Evolutionary conservation across 2,329 filamentous ascomycete species (phyloP).

Genomic region (Aureobasidium sp.): DNA sequence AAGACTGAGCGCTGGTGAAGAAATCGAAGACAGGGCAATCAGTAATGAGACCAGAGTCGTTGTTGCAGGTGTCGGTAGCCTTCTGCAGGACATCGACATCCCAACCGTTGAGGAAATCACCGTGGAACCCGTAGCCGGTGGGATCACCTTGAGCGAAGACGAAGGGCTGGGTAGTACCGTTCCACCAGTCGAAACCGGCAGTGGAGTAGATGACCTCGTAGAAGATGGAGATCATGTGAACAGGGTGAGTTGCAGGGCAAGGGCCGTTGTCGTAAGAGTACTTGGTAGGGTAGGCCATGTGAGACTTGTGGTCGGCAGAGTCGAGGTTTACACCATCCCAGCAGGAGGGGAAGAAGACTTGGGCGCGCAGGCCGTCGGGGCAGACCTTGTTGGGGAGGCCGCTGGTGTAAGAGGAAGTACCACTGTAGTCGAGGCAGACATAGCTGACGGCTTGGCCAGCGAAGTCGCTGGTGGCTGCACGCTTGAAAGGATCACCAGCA

Average conservation of each 20-base stretch:
- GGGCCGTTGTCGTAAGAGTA: constrained; percentile 39
- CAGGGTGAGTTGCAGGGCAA: constrained; percentile 45
- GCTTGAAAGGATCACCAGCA: constrained; percentile 52
- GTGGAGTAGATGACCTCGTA: constrained; percentile 52
- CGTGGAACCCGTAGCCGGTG: constrained; percentile 63
- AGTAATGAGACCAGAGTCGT: constrained; percentile 52
- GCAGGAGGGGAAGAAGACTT: constrained; percentile 66
- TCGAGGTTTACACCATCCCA: constrained; percentile 56
- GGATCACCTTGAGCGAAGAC: constrained; percentile 61
- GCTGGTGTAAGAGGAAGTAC: constrained; percentile 37
- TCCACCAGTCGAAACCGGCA: constrained; percentile 43
- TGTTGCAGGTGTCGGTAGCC: constrained; percentile 59
- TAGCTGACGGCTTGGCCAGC: constrained; percentile 47
- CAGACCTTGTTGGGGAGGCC: constrained; percentile 65
- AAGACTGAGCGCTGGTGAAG: constrained; percentile 16
- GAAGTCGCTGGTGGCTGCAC: constrained; percentile 48
- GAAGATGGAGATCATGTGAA: constrained; percentile 51
- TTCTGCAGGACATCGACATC: constrained; percentile 55
- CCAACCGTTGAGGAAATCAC: constrained; percentile 66
- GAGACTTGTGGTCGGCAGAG: constrained; percentile 52
- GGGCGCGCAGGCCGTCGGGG: constrained; percentile 53
- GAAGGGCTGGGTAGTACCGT: constrained; percentile 50
- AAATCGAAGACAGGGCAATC: constrained; percentile 49
- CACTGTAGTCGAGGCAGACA: constrained; percentile 45
- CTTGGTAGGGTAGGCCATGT: constrained; percentile 55